Conservation (phyloP, 805 yeast genomes). For the Ogataea methanolica region DNA sequence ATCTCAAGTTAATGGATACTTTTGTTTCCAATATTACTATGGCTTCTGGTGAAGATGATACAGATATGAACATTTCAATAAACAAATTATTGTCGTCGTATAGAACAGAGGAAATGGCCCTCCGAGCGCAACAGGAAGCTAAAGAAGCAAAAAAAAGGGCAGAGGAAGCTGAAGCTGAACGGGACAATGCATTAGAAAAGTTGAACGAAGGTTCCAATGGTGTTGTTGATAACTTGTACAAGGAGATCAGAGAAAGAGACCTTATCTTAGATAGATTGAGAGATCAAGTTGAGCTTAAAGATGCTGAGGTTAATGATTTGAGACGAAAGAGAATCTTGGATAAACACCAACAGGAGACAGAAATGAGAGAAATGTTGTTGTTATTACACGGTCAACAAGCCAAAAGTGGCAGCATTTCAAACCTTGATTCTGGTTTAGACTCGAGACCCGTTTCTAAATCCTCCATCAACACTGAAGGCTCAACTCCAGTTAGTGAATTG, state of each 20-base stretch:
- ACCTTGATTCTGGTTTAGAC: slow-evolving; percentile 1
- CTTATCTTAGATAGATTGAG: slow-evolving; percentile 54
- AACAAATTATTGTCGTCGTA: slow-evolving; percentile 66
- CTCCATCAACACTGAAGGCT: slow-evolving; percentile 8
- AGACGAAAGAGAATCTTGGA: slow-evolving; percentile 57
- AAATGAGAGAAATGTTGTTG: slow-evolving; percentile 68
- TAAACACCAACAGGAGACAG: slow-evolving; percentile 71
- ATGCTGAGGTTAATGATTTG: slow-evolving; percentile 57
- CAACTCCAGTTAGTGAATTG: slow-evolving; percentile 25
- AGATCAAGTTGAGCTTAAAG: slow-evolving; percentile 55
- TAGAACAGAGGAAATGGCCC: slow-evolving; percentile 82
- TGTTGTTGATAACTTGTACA: slow-evolving; percentile 52
- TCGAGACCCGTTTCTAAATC: slow-evolving; percentile 5
- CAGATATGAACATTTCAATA: slow-evolving; percentile 73
- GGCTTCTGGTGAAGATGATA: slow-evolving; percentile 50
- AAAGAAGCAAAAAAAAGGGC: slow-evolving; percentile 35
- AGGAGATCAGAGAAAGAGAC: slow-evolving; percentile 61
- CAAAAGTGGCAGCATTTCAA: slow-evolving; percentile 14
- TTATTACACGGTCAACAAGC: slow-evolving; percentile 46
- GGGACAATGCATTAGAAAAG: slow-evolving; percentile 26
- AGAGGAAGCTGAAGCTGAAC: slow-evolving; percentile 41
- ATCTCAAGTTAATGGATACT: slow-evolving; percentile 51
- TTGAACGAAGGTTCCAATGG: slow-evolving; percentile 69
- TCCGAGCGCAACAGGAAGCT: slow-evolving; percentile 54
- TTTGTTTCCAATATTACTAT: slow-evolving; percentile 50